Evolutionary conservation across 129 eudicot species (phyloP), one percentile per base, ranked within the genome.

Genomic region (Silybum marianum): DNA sequence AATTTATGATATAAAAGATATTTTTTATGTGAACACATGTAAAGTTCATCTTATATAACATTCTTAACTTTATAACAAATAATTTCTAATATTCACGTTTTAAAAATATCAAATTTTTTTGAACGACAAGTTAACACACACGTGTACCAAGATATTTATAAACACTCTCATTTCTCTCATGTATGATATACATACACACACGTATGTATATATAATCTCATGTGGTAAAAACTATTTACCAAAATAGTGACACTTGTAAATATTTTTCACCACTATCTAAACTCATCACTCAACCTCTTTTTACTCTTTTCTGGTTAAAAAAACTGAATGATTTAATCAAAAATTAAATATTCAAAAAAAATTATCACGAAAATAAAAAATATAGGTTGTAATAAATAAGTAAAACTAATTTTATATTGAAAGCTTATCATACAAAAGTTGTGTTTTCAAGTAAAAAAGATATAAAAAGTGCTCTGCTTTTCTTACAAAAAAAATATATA

Each of bases 221-320:
- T 54, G 7, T 58, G 66, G 60, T n/a, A 72, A 26, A 16, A 72
- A 72, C 60, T 38, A 72, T 72, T 72, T n/a, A n/a, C 54, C 40
- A 42, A 78, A 58, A 58, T 30, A 75, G 79, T 75, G 70, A 42
- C 65, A 75, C 46, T 19, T 18, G 79, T 75, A 32, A 54, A 54
- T 30, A 75, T 42, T 18, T 75, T 75, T 51, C 79, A 75, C 79
- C 38, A 34, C 75, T 10, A 38, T 18, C 21, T 30, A 14, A 38
- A 70, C 74, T 70, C 39, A 28, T 74, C 69, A 26, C 14, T n/a
- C 67, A 60, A 60, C 51, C 22, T 13, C 6, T 65, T 65, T 65
- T 23, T 65, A 19, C 28, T 1, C 69, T 65, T 13, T 0, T 22
- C 23, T 60, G 62, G 19, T 48, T 13, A 54, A 54, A 54, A 51